Evolutionary conservation across 768 basidiomycete species (phyloP).

Genomic region (Lactifluus rugatus): DNA sequence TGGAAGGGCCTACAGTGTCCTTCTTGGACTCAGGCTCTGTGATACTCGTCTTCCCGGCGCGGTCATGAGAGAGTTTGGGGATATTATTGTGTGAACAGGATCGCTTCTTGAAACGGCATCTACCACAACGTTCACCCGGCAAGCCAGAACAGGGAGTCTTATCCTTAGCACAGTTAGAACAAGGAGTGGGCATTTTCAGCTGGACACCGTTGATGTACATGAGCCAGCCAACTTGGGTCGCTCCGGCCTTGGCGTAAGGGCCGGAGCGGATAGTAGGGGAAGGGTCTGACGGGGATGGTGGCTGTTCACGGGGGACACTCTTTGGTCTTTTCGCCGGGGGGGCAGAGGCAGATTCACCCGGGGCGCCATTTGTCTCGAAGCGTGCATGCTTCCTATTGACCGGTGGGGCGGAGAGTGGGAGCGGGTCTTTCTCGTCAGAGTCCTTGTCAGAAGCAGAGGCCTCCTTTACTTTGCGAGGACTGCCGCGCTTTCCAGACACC

Average conservation of each 20-base stretch:
- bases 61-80: not conserved
- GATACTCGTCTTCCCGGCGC: not conserved
- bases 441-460: not conserved
- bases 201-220: slow-evolving; percentile 6
- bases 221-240: slow-evolving; percentile 8
- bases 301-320: not conserved
- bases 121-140: slow-evolving; percentile 12
- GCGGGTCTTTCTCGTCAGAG: not conserved
- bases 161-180: not conserved
- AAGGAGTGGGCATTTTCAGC: slow-evolving; percentile 4
- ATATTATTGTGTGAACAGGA: not conserved
- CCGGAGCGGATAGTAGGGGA: not conserved
- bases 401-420: not conserved
- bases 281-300: not conserved
- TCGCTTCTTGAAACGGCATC: slow-evolving; percentile 8
- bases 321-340: slow-evolving; percentile 5
- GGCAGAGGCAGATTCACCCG: not conserved
- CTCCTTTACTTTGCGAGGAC: not conserved
- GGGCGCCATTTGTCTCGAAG: not conserved
- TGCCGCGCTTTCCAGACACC: not conserved
- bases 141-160: slow-evolving; percentile 10
- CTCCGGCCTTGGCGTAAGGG: slow-evolving; percentile 9
- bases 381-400: not conserved
- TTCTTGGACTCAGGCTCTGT: not conserved
- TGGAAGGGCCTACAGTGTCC: not conserved